These are phyloP conservation scores for Dalbergia cultrata DNA, from an alignment of 306 rosid species.

Conservation along the genomic window DNA sequence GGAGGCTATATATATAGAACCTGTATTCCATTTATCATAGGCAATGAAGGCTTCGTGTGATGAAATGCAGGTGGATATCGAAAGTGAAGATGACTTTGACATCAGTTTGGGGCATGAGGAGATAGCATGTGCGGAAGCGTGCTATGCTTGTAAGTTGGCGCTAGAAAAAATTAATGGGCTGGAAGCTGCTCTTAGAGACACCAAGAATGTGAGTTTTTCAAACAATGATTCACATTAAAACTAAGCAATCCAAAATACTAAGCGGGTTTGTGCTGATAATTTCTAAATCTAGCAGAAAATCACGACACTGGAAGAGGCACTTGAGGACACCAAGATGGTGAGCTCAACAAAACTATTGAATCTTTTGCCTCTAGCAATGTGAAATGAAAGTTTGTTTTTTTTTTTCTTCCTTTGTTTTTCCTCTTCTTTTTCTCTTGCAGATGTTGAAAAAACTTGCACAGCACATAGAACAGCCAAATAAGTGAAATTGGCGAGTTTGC, in stretches of 20 bases:
- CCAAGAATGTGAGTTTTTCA: constrained; percentile 64
- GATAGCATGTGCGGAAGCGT: background rate
- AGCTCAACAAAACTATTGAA: constrained; percentile 35
- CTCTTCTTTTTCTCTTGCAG: constrained; percentile 50
- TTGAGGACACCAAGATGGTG: constrained; percentile 73
- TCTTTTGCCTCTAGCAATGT: constrained; percentile 14
- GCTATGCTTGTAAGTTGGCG: constrained; percentile 37
- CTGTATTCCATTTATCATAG: too few relatives aligned
- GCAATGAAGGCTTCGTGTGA: background rate
- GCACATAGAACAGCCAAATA: constrained; percentile 40
- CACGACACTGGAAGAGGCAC: constrained; percentile 71
- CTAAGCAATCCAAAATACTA: background rate
- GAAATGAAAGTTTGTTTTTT: constrained; percentile 13
- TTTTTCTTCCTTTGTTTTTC: background rate
- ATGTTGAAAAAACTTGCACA: constrained; percentile 63
- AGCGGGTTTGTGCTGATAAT: too few relatives aligned
- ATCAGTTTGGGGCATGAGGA: constrained; percentile 27
- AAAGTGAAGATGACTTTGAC: constrained; percentile 29
- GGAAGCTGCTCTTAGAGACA: constrained; percentile 68
- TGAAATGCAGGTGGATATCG: constrained; percentile 47
- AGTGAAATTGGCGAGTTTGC: constrained; percentile 23
- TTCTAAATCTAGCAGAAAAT: constrained; percentile 65
- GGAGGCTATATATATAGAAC: too few relatives aligned
- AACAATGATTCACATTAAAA: background rate
- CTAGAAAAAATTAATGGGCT: constrained; percentile 60